These are phyloP conservation scores for Podaxis carcinomalis DNA, from an alignment of 768 basidiomycete species.

Conservation along the genomic window DNA sequence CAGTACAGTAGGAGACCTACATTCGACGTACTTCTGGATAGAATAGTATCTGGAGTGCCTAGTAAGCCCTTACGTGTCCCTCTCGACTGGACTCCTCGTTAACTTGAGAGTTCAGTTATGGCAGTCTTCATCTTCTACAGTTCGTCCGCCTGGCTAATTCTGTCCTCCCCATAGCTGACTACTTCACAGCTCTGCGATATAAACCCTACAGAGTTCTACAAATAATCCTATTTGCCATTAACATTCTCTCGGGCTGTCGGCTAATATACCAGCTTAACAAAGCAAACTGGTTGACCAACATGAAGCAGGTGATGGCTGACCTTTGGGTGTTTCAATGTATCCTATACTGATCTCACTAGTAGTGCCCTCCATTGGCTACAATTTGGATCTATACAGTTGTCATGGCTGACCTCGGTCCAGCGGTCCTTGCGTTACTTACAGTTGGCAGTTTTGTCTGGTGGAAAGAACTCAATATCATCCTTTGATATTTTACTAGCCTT, in stretches of 20 bases:
- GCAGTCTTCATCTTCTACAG: constrained; percentile 75
- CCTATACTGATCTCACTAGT: background rate
- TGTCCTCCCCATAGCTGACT: background rate
- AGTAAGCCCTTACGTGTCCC: constrained; percentile 43
- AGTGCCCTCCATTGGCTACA: constrained; percentile 78
- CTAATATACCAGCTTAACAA: constrained; percentile 69
- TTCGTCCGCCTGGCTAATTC: constrained; percentile 26
- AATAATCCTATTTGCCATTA: constrained; percentile 52
- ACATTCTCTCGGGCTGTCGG: constrained; percentile 53
- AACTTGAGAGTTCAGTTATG: constrained; percentile 43
- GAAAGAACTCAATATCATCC: constrained; percentile 47
- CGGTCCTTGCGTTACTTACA: constrained; percentile 48
- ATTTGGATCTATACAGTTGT: constrained; percentile 75
- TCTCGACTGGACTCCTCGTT: background rate
- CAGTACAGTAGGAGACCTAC: constrained; percentile 69
- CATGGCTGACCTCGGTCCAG: constrained; percentile 62
- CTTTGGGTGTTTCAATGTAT: background rate
- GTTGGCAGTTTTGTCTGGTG: constrained; percentile 62
- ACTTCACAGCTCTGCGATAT: constrained; percentile 53
- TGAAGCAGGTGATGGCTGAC: constrained; percentile 55
- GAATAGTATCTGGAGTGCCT: constrained; percentile 65
- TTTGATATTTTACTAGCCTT: constrained; percentile 17
- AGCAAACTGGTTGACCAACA: constrained; percentile 66
- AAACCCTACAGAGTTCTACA: constrained; percentile 55
- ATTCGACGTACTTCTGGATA: constrained; percentile 43